Evolutionary conservation across 2,329 filamentous ascomycete species (phyloP).

Genomic region (Microthyrium microscopicum): DNA sequence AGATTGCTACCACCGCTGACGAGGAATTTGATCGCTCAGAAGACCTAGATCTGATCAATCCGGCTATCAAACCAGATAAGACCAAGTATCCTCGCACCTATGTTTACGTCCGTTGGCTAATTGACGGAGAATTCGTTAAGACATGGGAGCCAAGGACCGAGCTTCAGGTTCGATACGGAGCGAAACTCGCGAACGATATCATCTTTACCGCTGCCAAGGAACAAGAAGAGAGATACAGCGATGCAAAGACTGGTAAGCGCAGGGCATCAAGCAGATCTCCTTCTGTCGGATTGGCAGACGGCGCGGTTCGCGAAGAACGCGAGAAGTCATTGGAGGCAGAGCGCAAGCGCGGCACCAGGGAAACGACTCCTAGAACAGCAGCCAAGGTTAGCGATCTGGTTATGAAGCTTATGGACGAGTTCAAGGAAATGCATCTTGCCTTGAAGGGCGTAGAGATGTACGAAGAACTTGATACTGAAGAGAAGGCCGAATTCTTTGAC

Average conservation of each 20-base stretch:
- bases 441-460: slow-evolving; percentile 4
- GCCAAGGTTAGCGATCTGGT: slow-evolving; percentile 6
- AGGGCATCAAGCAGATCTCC: slow-evolving; percentile 6
- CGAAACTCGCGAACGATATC: slow-evolving; percentile 6
- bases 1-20: slow-evolving; percentile 6
- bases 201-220: slow-evolving; percentile 6
- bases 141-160: slow-evolving; percentile 5
- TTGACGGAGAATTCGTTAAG: slow-evolving; percentile 5
- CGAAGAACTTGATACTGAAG: slow-evolving; percentile 6
- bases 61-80: slow-evolving; percentile 4
- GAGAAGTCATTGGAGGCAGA: slow-evolving; percentile 5
- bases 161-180: slow-evolving; percentile 6
- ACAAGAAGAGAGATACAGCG: slow-evolving; percentile 6
- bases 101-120: slow-evolving; percentile 6
- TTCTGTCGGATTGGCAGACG: slow-evolving; percentile 6
- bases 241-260: slow-evolving; percentile 6
- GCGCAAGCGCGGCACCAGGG: slow-evolving; percentile 5
- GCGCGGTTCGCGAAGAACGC: slow-evolving; percentile 4
- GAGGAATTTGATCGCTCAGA: slow-evolving; percentile 6
- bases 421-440: slow-evolving; percentile 5
- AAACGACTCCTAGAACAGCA: slow-evolving; percentile 4
- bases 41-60: slow-evolving; percentile 5
- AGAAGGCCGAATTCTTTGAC: slow-evolving; percentile 4
- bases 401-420: slow-evolving; percentile 5
- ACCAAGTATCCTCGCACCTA: slow-evolving; percentile 6